Evolutionary conservation across 805 yeast species (phyloP), one percentile per base, ranked within the genome.

Genomic region (Blastobotrys parvus): DNA sequence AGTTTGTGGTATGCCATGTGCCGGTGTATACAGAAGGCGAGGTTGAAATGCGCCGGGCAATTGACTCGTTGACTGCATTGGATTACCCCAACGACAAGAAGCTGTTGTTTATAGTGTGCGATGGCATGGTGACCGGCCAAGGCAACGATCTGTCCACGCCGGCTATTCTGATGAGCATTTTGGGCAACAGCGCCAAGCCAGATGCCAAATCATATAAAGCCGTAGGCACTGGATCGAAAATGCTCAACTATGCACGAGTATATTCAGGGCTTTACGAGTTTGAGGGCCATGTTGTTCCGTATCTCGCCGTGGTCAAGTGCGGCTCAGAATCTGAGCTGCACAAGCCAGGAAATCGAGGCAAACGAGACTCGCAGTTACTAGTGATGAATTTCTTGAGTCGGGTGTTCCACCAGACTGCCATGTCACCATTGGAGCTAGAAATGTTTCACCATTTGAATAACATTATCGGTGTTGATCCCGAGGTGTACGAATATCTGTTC

Each of bases 311-410:
- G 45, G 78, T 73, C 42, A 77, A 77, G 56, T 71, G 74, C 41
- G 82, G 82, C 30, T 67, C 75, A 2, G 76, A 78, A 0, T 67
- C 65, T 3, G 82, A 77, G 59, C 67, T 65, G 56, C 38, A 55
- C 11, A 46, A 51, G 45, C 81, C 82, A 4, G 82, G 82, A 44
- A 77, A 77, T 58, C 65, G 82, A 58, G 82, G 82, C 51, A 77
- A 77, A 58, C 75, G 82, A 54, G 82, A 77, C 55, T 74, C 82
- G 17, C 82, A 77, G 58, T 67, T 75, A 42, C 58, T 77, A 47
- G 59, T 77, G 51, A 73, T 77, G 78, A 70, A 74, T 35, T 76
- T 74, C 60, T 64, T 77, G 51, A 80, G 76, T 58, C 68, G 71
- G 45, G 77, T 77, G 13, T 78, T 75, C 60, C 73, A 72, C 55